A percentile compares a stretch with the other conserved stretches of the same genome.
phyloP scores from a whole-genome alignment of 352 stramenopile species.

The Pythium rishiriense region DNA sequence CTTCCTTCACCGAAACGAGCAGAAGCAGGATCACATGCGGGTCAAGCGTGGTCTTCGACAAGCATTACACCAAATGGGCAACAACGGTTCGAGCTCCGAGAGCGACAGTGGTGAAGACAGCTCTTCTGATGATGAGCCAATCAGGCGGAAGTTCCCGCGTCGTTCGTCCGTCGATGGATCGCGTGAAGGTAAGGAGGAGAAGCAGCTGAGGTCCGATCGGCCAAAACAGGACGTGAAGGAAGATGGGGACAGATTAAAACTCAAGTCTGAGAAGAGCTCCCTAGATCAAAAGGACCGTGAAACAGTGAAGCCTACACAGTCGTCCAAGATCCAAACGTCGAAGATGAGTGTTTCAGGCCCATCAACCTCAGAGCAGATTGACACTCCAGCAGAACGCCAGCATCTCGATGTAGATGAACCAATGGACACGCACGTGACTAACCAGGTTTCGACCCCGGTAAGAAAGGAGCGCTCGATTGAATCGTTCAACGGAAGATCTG shows the following conservation, averaged over 20 bases:
- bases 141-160: conserved; percentile 3
- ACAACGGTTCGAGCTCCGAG: conserved; percentile 21
- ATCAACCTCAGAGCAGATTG: neutral
- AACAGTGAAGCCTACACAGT: neutral
- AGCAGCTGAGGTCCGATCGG: neutral
- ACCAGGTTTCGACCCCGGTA: conserved; percentile 13
- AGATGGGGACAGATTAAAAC: neutral
- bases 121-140: conserved; percentile 11
- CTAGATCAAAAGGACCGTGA: neutral
- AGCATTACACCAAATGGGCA: conserved; percentile 28
- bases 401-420: neutral
- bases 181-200: neutral
- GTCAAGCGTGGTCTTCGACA: conserved; percentile 48
- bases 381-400: neutral
- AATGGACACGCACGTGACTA: neutral
- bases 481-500: neutral
- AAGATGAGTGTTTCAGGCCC: neutral
- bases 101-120: conserved; percentile 23
- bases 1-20: conserved; percentile 62
- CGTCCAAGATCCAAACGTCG: neutral
- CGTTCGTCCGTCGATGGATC: neutral
- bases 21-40: conserved; percentile 42
- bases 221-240: neutral
- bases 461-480: neutral
- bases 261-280: neutral